A percentile compares a stretch with the other conserved stretches of the same genome.
These are phyloP conservation scores for Datura wrightii DNA, from an alignment of 257 asterid species.

Conservation along the genomic window DNA sequence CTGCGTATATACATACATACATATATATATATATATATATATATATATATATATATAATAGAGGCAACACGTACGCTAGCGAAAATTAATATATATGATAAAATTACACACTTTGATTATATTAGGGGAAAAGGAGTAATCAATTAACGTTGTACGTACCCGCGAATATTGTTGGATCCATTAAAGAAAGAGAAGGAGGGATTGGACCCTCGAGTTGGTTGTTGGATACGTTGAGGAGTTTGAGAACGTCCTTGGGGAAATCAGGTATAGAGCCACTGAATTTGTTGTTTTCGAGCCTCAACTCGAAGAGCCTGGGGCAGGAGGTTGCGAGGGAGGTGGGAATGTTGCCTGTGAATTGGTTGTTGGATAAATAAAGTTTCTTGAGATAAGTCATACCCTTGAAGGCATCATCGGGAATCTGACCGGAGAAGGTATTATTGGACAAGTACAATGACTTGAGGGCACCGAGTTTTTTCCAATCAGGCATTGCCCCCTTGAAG, in stretches of 20 bases:
- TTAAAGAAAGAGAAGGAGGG: slow-evolving; percentile 50
- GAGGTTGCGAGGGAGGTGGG: slow-evolving; percentile 66
- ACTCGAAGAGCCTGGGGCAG: slow-evolving; percentile 58
- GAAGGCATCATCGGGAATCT: slow-evolving; percentile 66
- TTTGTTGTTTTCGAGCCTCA: slow-evolving; percentile 71
- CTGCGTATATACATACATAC: slow-evolving; percentile 41
- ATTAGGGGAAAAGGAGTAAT: neutral
- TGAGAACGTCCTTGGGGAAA: slow-evolving; percentile 49
- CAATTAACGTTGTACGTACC: slow-evolving; percentile 42
- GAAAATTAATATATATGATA: neutral
- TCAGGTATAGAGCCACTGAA: slow-evolving; percentile 70
- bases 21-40: neutral
- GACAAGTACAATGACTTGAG: slow-evolving; percentile 74
- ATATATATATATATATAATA: neutral
- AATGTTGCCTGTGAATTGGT: slow-evolving; percentile 63
- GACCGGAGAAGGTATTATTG: slow-evolving; percentile 70
- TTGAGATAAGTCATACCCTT: slow-evolving; percentile 73
- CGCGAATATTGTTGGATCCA: slow-evolving; percentile 65
- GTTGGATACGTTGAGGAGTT: slow-evolving; percentile 63
- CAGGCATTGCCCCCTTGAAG: slow-evolving; percentile 84
- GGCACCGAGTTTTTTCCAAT: slow-evolving; percentile 79
- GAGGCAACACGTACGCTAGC: neutral
- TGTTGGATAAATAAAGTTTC: slow-evolving; percentile 68
- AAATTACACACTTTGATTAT: neutral
- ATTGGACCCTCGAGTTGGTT: slow-evolving; percentile 79